These are phyloP conservation scores for Knufia petricola DNA, from an alignment of 2,329 filamentous ascomycete species.

Conservation along the genomic window DNA sequence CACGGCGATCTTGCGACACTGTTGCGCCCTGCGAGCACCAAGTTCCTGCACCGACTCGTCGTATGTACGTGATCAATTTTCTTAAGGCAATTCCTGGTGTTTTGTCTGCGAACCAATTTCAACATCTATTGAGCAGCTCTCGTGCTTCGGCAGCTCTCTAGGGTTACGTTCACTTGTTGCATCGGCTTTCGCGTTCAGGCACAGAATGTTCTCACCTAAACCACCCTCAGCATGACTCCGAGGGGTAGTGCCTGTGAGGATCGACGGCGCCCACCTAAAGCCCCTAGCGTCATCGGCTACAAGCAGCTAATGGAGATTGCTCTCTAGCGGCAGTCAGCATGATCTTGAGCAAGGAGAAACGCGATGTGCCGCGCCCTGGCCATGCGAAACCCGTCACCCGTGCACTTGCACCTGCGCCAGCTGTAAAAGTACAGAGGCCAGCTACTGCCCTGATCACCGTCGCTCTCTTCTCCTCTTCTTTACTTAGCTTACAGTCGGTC, in stretches of 20 bases:
- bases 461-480: not conserved
- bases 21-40: no score
- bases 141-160: no score
- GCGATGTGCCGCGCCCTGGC: not conserved
- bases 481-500: not conserved
- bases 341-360: not conserved
- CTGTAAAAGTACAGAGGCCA: not conserved
- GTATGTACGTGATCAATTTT: no score
- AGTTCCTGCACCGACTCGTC: no score
- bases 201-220: not conserved
- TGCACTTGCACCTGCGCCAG: not conserved
- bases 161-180: no score
- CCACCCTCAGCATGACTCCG: not conserved
- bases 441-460: not conserved
- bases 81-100: no score
- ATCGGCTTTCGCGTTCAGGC: not conserved
- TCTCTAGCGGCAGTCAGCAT: not conserved
- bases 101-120: no score
- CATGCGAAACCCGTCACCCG: not conserved
- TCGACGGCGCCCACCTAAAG: not conserved
- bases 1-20: no score
- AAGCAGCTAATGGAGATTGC: not conserved
- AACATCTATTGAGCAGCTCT: no score
- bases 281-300: not conserved
- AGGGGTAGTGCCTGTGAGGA: not conserved